Base-by-base conservation (phyloP, 257 asterid genomes). In the Solanum boliviense region DNA sequence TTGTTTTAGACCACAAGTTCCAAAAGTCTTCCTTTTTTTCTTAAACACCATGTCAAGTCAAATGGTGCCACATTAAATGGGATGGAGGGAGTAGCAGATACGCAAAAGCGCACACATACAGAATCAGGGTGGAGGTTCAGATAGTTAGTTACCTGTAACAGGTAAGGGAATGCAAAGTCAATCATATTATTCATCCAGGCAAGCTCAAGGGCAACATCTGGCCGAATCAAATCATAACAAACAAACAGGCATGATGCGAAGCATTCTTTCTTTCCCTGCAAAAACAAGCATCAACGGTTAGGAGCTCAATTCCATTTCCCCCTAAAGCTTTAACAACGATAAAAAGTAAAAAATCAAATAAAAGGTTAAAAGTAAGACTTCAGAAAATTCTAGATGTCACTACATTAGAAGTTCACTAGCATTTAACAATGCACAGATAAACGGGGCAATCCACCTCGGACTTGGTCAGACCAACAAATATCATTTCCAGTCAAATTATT, bases 181-280 rank as follows among this genome's bases (percentile, higher is more conserved):
- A 96, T 89, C 97, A 95, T 96, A 92, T 96, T 96, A 87, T 97
- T 94, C 92, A 95, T 93, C 99, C 99, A 97, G 85, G 99, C 98
- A 41, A 97, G 98, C 88, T 97, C 99, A 87, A 97, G 98, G 18
- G 95, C 99, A 86, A 97, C 98, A 90, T 97, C 99, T 3, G 96
- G 90, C 60, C 99, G 99, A 67, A 97, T 92, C 91, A 96, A 91
- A 85, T 97, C 99, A 31, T 97, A 97, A 89, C 99, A 97, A 85
- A 97, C 99, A 89, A 96, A 97, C 88, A 97, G 96, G 97, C 99
- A 97, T 4, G 99, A 97, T 0, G 99, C 95, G 5, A 95, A 97
- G 92, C 99, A 97, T 90, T 97, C 99, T 95, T 96, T 97, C 94
- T 97, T 97, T 27, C 99, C 99, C 99, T 97, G 92, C 92, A 91